Evolutionary conservation across 2,329 filamentous ascomycete species (phyloP), one percentile per base, ranked within the genome.

Genomic region (Trichocomaceae sp.): DNA sequence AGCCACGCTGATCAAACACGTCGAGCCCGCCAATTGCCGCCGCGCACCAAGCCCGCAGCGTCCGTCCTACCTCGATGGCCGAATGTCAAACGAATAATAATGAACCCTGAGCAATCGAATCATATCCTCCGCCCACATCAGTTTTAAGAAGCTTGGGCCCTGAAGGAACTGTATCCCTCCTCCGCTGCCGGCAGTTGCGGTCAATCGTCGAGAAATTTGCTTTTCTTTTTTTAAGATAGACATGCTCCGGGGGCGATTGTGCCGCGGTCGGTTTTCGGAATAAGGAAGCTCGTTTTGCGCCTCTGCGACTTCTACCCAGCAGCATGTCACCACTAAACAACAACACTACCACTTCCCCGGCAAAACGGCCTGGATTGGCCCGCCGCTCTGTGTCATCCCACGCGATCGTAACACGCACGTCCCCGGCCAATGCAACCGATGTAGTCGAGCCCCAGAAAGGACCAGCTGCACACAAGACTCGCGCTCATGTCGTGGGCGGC

Each of bases 401-500:
- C 62, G 69, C 70, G 51, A 66, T 71, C 33, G 63, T 70, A 31
- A 52, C 68, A 63, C 68, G 68, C 58, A 58, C 66, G 50, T 60
- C 62, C 37, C 60, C 64, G n/a, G 47, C 33, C 51, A 52, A 42
- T 46, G 45, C 52, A 52, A 62, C 65, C 10, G 68, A 63, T 57
- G 60, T 64, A 51, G 63, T 57, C 50, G 69, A 72, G 44, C 61
- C 68, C 55, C 47, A 54, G 17, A 72, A 68, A 61, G 53, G 61
- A 15, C 51, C 61, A 41, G 57, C 63, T 23, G 69, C 71, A 33
- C 69, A 72, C 59, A 56, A 56, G 45, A 37, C 54, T 42, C 71
- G 73, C 44, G 63, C 72, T 35, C 74, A 77, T 65, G 64, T 74
- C 35, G 74, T 76, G 44, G 73, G 64, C 46, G 66, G 67, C 45